Percentiles rank a stretch among this genome's conserved stretches.
These are phyloP conservation scores for Cryptosporidium xiaoi DNA, from an alignment of 169 alveolate species.

Conservation along the genomic window DNA sequence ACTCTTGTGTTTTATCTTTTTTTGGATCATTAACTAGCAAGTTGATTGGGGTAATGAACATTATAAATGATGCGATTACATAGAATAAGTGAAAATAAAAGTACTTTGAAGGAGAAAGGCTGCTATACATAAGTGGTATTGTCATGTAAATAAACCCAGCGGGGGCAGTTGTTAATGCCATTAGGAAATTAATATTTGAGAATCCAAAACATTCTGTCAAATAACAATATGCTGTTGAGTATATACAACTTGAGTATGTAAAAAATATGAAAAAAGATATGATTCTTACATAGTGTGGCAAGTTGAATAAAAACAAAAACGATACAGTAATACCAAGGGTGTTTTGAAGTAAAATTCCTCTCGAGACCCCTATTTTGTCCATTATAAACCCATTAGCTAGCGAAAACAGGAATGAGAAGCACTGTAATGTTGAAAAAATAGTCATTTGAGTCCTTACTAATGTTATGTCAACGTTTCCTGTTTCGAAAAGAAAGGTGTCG, in stretches of 20 bases:
- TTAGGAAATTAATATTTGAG: conserved; percentile 60
- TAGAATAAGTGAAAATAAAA: conserved; percentile 64
- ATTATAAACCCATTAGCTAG: conserved; percentile 57
- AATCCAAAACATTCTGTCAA: conserved; percentile 71
- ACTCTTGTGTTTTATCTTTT: neutral
- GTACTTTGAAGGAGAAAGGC: conserved; percentile 36
- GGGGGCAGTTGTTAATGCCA: conserved; percentile 72
- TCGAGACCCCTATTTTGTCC: conserved; percentile 71
- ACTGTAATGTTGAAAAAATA: conserved; percentile 52
- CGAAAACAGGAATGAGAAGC: conserved; percentile 61
- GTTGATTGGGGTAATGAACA: conserved; percentile 66
- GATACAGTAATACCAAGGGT: conserved; percentile 62
- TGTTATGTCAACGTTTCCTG: conserved; percentile 9
- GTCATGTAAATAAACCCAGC: conserved; percentile 51
- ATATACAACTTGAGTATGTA: conserved; percentile 54
- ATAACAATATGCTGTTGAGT: conserved; percentile 68
- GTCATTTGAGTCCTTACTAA: conserved; percentile 54
- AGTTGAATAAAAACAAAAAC: conserved; percentile 11
- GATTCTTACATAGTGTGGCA: conserved; percentile 23
- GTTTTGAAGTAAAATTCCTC: conserved; percentile 42
- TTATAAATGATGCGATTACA: conserved; percentile 30
- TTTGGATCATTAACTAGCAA: conserved; percentile 28
- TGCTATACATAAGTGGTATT: conserved; percentile 68
- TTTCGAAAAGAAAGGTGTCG: conserved; percentile 35
- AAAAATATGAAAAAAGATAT: conserved; percentile 47